Evolutionary conservation across 78 protist genomes (phyloP).

Genomic region (Salpingoeca rosetta): DNA sequence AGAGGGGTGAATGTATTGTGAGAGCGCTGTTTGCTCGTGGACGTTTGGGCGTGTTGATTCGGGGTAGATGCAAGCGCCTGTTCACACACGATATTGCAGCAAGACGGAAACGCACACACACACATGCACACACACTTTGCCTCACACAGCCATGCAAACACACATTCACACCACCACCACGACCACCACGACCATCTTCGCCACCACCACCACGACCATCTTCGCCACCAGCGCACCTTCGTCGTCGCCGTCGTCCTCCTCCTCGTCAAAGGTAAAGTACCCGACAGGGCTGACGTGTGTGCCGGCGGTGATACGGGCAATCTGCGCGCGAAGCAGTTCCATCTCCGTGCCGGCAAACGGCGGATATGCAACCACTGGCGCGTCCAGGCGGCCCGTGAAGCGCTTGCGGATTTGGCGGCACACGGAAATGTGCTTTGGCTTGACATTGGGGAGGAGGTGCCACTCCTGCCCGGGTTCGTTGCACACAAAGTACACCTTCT

Average conservation of each 20-base stretch:
- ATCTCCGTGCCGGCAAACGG: constrained; percentile 36
- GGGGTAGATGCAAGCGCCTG: not conserved
- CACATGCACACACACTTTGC: too few relatives aligned
- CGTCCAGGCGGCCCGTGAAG: constrained; percentile 35
- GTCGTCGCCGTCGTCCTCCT: constrained; percentile 29
- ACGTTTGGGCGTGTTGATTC: too few relatives aligned
- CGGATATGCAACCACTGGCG: constrained; percentile 18
- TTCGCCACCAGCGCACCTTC: too few relatives aligned
- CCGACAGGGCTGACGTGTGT: constrained; percentile 7
- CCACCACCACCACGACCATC: too few relatives aligned
- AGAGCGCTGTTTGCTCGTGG: too few relatives aligned
- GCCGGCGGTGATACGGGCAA: constrained; percentile 25
- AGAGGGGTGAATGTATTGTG: too few relatives aligned
- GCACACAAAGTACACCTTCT: constrained; percentile 26
- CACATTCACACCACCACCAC: too few relatives aligned
- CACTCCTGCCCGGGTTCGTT: not conserved
- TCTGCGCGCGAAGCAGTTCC: constrained; percentile 33
- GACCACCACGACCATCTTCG: too few relatives aligned
- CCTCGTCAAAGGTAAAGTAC: not conserved
- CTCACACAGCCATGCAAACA: too few relatives aligned
- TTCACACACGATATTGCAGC: too few relatives aligned
- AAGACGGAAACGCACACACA: too few relatives aligned
- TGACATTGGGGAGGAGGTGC: constrained; percentile 34
- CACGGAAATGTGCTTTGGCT: constrained; percentile 14
- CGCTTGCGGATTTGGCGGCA: constrained; percentile 13